These are phyloP conservation scores for Cenococcum geophilum DNA, from an alignment of 495 filamentous ascomycete species.

Conservation along the genomic window DNA sequence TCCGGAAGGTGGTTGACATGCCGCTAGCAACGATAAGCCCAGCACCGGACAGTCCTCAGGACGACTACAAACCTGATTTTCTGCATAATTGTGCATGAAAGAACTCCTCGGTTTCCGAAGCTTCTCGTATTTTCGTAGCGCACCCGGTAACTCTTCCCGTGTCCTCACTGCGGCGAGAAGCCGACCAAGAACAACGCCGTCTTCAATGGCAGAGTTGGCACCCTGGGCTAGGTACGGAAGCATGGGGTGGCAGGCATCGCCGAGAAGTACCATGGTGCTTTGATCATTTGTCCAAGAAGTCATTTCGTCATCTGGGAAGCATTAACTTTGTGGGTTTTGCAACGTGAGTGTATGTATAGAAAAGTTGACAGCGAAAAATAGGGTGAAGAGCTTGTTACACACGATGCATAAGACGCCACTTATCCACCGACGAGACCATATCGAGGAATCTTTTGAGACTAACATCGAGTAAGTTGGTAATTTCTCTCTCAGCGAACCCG, in stretches of 20 bases:
- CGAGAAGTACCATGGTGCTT: conserved; percentile 55
- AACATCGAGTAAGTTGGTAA: conserved; percentile 37
- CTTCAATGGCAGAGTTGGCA: conserved; percentile 48
- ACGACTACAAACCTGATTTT: conserved; percentile 14
- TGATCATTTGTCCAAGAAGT: conserved; percentile 52
- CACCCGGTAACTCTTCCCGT: not conserved
- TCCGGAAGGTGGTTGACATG: conserved; percentile 22
- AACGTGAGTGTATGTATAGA: no score
- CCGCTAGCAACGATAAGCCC: conserved; percentile 4
- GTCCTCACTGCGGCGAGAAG: conserved; percentile 32
- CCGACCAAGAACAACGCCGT: conserved; percentile 47
- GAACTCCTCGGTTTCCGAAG: conserved; percentile 21
- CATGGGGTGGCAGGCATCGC: conserved; percentile 65
- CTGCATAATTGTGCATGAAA: not conserved
- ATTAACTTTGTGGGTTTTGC: not conserved
- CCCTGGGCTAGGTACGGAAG: conserved; percentile 58
- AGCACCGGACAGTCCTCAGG: conserved; percentile 19
- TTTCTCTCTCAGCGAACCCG: not conserved
- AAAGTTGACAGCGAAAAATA: not conserved
- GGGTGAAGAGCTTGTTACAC: conserved; percentile 16
- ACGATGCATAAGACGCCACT: conserved; percentile 63
- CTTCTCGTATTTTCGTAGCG: conserved; percentile 17
- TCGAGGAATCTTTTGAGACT: conserved; percentile 46
- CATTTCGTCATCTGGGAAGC: conserved; percentile 29
- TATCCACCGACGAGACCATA: conserved; percentile 52